Base-by-base conservation (phyloP, 331 rosid genomes). In the Malus hybrid region DNA sequence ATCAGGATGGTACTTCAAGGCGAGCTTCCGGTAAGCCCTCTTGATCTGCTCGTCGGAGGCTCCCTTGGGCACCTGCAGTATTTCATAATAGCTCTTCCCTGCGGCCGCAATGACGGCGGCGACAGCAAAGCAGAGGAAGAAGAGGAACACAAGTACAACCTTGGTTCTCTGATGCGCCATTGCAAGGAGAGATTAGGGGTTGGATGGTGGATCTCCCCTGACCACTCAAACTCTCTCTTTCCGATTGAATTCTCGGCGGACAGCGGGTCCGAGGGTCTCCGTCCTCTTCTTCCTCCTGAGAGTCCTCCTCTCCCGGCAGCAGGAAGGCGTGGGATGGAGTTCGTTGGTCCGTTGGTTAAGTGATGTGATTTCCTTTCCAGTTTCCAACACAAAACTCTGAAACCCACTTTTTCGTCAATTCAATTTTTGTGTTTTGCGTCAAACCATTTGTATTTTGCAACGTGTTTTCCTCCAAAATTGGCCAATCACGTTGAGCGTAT, bases 1-100 rank as follows among this genome's bases (percentile, higher is more conserved):
- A 82, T 95, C 99, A 3, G 99, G 99, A 78, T 95, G 99, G 76
- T 89, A 95, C 89, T 92, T 95, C 91, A 95, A 74, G 46, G 99
- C 99, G 3, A 95, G 96, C 78, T 92, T 95, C 82, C 99, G 79
- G 76, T 95, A 95, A 34, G 97, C 97, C 67, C 97, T 90, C 88
- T 95, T 95, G 85, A 95, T 92, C 88, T 95, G 99, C 3, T 92
- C 99, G 13, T 95, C 99, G 12, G 96, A 83, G 34, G 99, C 97
- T 76, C 93, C 91, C 75, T 86, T 88, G 13, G 91, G 87, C 33
- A 95, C 92, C 81, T 95, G 99, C 75, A 95, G 90, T 73, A 81
- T 63, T 59, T 95, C 99, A 36, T 95, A 95, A 69, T 87, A 95
- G 77, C 91, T 92, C 86, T 94, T 94, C 91, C 88, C 97, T 1